Evolutionary conservation across 1,139 yeast species (phyloP), one percentile per base, ranked within the genome.

Genomic region (Candida labiduridarum): DNA sequence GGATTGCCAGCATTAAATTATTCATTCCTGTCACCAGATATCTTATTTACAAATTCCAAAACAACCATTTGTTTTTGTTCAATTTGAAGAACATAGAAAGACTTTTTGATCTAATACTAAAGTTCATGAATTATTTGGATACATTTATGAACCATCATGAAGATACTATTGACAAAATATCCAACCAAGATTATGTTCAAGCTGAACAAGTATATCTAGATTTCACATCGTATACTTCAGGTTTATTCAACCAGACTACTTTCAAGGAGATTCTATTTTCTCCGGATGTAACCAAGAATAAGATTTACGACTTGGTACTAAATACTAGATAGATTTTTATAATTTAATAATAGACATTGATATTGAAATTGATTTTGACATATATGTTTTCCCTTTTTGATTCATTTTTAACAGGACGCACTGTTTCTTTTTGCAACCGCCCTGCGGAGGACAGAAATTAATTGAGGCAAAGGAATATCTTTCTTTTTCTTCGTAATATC

Each of bases 51-150:
- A 74, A 74, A 55, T 75, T 70, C 55, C 56, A 59, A 36, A 60
- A 65, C 41, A 70, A 76, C 59, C 71, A 73, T 51, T 49, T 76
- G 27, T 62, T 64, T 46, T 52, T 76, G 31, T 55, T 76, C 53
- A 76, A 76, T 57, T 64, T 62, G 50, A 62, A 64, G 41, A 76
- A 76, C 54, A 61, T 72, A 47, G 63, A 68, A 49, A 62, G 59
- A 42, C 52, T 72, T n/a, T 60, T 74, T 44, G 66, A 67, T 45
- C 54, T 59, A 10, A 51, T 66, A 11, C 59, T 74, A 22, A 63
- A 59, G 47, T 36, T 62, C 27, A 63, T 72, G 69, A 61, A 58
- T 30, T 57, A 59, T 34, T 38, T 69, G 25, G 74, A 70, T 46
- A 44, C 52, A 9, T 67, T 60, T 45, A 50, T 68, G 12, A 56